Evolutionary conservation across 345 rosid genomes (phyloP).

Genomic region (Theobroma cacao): DNA sequence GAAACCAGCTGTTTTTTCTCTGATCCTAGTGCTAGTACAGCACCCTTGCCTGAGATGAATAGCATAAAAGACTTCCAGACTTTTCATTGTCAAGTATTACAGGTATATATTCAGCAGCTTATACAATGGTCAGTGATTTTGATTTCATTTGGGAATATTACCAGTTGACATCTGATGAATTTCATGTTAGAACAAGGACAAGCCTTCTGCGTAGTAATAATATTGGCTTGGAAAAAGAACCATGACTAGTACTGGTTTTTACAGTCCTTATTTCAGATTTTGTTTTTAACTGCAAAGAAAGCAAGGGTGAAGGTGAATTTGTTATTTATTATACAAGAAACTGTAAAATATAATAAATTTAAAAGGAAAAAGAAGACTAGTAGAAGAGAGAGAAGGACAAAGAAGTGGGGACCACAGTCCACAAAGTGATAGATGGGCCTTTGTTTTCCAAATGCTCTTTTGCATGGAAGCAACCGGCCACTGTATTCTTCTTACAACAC

Average conservation of each 20-base stretch:
- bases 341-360: too few species aligned
- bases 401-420: conserved; percentile 17
- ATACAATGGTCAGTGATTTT: background rate
- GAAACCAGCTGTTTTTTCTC: background rate
- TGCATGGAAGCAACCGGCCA: conserved; percentile 19
- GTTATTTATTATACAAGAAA: too few species aligned
- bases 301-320: too few species aligned
- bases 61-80: background rate
- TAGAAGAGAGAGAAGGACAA: background rate
- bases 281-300: background rate
- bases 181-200: background rate
- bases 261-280: background rate
- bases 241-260: background rate
- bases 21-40: background rate
- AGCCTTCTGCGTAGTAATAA: too few species aligned
- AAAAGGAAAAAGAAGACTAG: too few species aligned
- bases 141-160: background rate
- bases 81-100: background rate
- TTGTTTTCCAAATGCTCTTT: conserved; percentile 3
- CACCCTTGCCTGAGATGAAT: background rate
- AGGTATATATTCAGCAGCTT: background rate
- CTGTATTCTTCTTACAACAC: background rate
- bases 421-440: conserved; percentile 1
- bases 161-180: background rate
- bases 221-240: too few species aligned